Conservation (phyloP, 345 rosid species). For the Mallotus nudiflorus region DNA sequence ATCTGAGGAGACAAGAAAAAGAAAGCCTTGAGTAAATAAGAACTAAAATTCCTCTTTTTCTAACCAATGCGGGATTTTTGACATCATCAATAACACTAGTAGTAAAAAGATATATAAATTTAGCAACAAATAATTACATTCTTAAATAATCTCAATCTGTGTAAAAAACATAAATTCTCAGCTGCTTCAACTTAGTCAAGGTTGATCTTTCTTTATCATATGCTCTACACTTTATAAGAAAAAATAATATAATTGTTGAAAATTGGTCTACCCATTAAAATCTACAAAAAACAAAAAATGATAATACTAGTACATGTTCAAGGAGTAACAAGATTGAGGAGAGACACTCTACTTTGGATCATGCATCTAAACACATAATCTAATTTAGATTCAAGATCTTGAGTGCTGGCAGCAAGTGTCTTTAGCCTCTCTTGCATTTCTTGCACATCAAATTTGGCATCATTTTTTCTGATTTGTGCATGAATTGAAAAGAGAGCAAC, state of each 20-base stretch:
- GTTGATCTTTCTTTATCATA: too few species aligned
- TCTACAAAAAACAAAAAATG: too few species aligned
- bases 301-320: background rate
- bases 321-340: slow-evolving; percentile 35
- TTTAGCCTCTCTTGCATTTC: slow-evolving; percentile 33
- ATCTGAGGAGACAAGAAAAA: too few species aligned
- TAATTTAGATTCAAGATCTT: slow-evolving; percentile 36
- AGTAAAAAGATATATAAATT: too few species aligned
- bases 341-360: slow-evolving; percentile 43
- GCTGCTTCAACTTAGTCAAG: too few species aligned
- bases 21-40: too few species aligned
- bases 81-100: too few species aligned
- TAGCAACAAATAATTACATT: background rate
- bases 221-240: background rate
- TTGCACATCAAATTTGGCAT: slow-evolving; percentile 31
- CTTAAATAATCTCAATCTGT: background rate
- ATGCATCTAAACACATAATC: slow-evolving; percentile 41
- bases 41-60: too few species aligned
- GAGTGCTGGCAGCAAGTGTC: slow-evolving; percentile 32
- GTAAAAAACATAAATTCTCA: background rate
- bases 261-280: too few species aligned
- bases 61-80: too few species aligned
- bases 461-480: slow-evolving; percentile 15
- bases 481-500: slow-evolving; percentile 19
- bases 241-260: too few species aligned